phyloP scores from a whole-genome alignment of 176 grass and related monocot species.

The Zoysia pacifica region DNA sequence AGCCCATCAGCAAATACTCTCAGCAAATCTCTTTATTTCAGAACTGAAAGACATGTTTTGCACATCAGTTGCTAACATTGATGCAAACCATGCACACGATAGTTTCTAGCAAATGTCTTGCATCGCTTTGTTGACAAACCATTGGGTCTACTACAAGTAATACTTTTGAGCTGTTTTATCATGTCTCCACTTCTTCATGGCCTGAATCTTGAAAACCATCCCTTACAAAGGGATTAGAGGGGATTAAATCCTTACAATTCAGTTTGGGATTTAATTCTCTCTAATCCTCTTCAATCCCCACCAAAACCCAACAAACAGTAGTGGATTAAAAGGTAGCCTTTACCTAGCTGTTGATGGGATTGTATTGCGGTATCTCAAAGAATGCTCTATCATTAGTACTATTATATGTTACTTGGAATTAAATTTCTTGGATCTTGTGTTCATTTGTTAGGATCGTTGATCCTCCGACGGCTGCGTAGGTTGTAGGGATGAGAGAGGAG shows the following conservation, averaged over 20 bases:
- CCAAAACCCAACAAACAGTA: not conserved
- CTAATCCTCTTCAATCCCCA: not conserved
- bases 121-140: not conserved
- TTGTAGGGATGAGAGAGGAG: no score
- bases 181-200: conserved; percentile 1
- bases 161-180: not conserved
- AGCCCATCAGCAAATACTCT: conserved; percentile 7
- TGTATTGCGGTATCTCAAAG: not conserved
- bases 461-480: no score
- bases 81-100: not conserved
- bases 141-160: not conserved
- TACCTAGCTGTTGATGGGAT: not conserved
- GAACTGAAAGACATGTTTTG: not conserved
- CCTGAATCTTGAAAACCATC: conserved; percentile 2
- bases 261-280: not conserved
- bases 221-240: not conserved
- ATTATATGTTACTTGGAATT: not conserved
- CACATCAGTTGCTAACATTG: not conserved
- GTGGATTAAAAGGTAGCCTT: not conserved
- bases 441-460: no score
- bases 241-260: not conserved
- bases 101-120: no score
- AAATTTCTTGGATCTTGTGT: not conserved
- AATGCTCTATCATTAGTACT: not conserved
- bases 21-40: not conserved